Evolutionary conservation across 306 rosid species (phyloP).

Genomic region (Ochetophila trinervis): DNA sequence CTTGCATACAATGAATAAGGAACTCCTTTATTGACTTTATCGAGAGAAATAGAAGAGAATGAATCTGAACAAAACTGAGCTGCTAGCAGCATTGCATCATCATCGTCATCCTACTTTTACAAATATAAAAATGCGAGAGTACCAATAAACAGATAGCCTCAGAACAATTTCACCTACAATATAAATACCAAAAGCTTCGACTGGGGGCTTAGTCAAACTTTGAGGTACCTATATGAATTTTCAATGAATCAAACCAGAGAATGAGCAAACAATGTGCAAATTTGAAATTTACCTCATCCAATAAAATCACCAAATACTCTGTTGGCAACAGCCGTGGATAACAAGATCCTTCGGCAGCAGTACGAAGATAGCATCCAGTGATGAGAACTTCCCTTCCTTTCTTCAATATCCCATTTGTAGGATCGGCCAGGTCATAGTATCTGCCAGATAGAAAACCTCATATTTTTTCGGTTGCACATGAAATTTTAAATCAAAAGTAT

Average conservation of each 20-base stretch:
- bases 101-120: slow-evolving; percentile 63
- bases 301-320: slow-evolving; percentile 70
- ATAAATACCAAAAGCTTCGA: slow-evolving; percentile 11
- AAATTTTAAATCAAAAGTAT: background rate
- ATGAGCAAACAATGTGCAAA: slow-evolving; percentile 7
- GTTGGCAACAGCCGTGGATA: slow-evolving; percentile 83
- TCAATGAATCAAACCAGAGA: slow-evolving; percentile 13
- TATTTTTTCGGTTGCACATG: slow-evolving; percentile 9
- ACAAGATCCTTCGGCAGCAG: slow-evolving; percentile 59
- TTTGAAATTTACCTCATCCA: slow-evolving; percentile 66
- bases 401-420: slow-evolving; percentile 66
- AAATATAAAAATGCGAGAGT: slow-evolving; percentile 16
- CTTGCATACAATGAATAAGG: slow-evolving; percentile 75
- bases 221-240: slow-evolving; percentile 7
- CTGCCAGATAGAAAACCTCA: slow-evolving; percentile 38
- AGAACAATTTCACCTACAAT: slow-evolving; percentile 9
- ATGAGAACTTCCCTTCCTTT: slow-evolving; percentile 83
- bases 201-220: slow-evolving; percentile 21
- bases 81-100: slow-evolving; percentile 81
- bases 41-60: slow-evolving; percentile 72
- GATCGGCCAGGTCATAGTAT: slow-evolving; percentile 62
- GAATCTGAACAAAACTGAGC: slow-evolving; percentile 88
- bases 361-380: slow-evolving; percentile 93
- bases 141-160: slow-evolving; percentile 10
- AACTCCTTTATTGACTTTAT: slow-evolving; percentile 45